Evolutionary conservation across 1,139 yeast genomes (phyloP), one percentile per base, ranked within the genome.

Genomic region (Komagataea norvegica): DNA sequence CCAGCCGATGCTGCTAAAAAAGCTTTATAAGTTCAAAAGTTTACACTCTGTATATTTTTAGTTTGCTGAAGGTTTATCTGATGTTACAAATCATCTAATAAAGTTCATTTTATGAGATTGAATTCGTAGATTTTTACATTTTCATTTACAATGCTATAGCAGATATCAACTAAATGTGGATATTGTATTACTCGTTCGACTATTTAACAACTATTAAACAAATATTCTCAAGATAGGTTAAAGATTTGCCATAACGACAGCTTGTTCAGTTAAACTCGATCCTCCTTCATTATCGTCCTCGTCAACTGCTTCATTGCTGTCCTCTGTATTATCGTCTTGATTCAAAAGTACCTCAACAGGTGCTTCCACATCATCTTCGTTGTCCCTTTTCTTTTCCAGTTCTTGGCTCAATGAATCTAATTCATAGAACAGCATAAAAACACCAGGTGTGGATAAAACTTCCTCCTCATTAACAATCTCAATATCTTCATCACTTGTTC

Each of bases 1-100:
- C 97, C 98, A 66, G 82, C 82, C 64, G 95, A 85, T 62, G 97
- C 96, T 70, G 97, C 98, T 68, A 87, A 87, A 81, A 88, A 84
- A 73, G 94, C 89, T 64, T 67, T 60, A 56, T 65, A 63, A 64
- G 48, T 51, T 44, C 36, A 33, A 37, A n/a, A 36, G 46, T 49
- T 37, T 47, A 45, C 39, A 47, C 48, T 33, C 53, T 48, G 27
- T 49, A 23, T 23, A 15, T 31, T 28, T 37, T 20, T 26, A 24
- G 37, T 27, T 35, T 32, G 25, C 25, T 20, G 23, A 13, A 21
- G 16, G 29, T 20, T 33, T 26, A 16, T n/a, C 5, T 30, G 33
- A 30, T 34, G 23, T 34, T 29, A 8, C 17, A 34, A 17, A 21
- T 25, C 28, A 25, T 18, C 24, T 18, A 31, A 25, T 31, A 25